Conservation (phyloP, 192 early-diverging fungal genomes). For the Coemansia sp. region DNA sequence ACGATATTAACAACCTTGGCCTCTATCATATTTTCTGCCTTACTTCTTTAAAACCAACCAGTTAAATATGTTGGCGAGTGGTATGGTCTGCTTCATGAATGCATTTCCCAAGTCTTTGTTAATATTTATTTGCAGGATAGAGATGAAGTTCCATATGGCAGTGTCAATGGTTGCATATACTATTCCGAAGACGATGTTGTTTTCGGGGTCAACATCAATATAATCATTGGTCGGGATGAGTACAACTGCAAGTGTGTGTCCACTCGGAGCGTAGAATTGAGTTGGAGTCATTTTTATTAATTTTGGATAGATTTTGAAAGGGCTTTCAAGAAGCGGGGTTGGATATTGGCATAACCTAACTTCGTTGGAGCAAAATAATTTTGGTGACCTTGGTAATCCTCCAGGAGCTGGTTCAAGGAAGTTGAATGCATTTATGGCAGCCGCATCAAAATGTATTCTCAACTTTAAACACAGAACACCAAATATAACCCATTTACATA, state of each 20-base stretch:
- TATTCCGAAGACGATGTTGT: neutral
- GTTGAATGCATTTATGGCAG: no score
- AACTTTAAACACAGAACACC: neutral
- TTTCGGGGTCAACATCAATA: neutral
- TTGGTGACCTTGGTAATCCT: no score
- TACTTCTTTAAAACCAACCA: no score
- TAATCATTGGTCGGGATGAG: neutral
- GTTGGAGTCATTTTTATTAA: neutral
- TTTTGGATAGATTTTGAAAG: neutral
- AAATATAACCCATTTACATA: neutral
- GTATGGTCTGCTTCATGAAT: neutral
- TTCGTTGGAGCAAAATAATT: no score
- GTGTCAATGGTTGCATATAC: neutral
- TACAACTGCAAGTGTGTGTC: slow-evolving; percentile 1
- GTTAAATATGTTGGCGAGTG: no score
- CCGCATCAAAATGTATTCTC: neutral
- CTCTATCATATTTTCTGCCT: no score
- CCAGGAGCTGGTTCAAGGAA: no score
- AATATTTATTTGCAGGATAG: neutral
- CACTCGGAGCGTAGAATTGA: neutral
- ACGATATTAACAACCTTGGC: no score
- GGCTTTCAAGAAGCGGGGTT: neutral
- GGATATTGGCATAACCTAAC: neutral
- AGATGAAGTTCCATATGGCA: neutral
- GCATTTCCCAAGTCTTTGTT: neutral